phyloP scores from a whole-genome alignment of 1,284 basidiomycete species.

The Stygiomarasmius scandens region DNA sequence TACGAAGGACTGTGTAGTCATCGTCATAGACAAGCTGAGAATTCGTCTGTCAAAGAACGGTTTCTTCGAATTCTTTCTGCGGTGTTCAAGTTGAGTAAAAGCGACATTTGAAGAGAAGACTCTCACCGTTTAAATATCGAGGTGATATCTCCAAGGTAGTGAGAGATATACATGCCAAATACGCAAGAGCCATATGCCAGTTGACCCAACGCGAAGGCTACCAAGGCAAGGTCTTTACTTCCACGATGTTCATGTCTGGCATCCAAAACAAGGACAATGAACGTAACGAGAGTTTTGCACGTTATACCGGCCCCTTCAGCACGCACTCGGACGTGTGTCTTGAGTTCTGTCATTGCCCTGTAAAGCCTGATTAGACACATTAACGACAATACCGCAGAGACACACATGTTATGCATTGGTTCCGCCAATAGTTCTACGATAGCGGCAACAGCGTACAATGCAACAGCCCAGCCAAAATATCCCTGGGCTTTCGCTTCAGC shows the following conservation, averaged over 20 bases:
- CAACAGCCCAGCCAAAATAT: slow-evolving; percentile 64
- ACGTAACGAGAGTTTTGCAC: slow-evolving; percentile 72
- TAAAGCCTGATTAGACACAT: slow-evolving; percentile 9
- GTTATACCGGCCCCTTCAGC: slow-evolving; percentile 85
- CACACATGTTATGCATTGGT: slow-evolving; percentile 78
- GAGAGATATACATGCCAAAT: slow-evolving; percentile 35
- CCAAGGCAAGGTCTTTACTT: slow-evolving; percentile 53
- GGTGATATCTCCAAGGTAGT: slow-evolving; percentile 32
- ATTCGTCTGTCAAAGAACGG: slow-evolving; percentile 52
- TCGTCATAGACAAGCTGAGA: slow-evolving; percentile 69
- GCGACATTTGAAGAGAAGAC: neutral
- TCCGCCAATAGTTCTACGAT: slow-evolving; percentile 80
- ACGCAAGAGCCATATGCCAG: slow-evolving; percentile 64
- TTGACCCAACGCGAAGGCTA: slow-evolving; percentile 86
- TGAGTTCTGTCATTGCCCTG: slow-evolving; percentile 70
- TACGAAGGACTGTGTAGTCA: slow-evolving; percentile 85
- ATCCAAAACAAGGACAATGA: slow-evolving; percentile 61
- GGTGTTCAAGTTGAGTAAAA: neutral
- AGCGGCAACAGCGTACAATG: slow-evolving; percentile 74
- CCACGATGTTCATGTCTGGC: slow-evolving; percentile 25
- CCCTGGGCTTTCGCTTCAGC: slow-evolving; percentile 60
- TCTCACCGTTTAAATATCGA: slow-evolving; percentile 12
- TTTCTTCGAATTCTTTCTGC: slow-evolving; percentile 15
- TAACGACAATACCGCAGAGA: slow-evolving; percentile 13
- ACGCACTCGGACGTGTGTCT: slow-evolving; percentile 69